These are phyloP conservation scores for Ophiocordyceps camponoti-leonardi DNA, from an alignment of 2,329 filamentous ascomycete genomes.

Conservation along the genomic window DNA sequence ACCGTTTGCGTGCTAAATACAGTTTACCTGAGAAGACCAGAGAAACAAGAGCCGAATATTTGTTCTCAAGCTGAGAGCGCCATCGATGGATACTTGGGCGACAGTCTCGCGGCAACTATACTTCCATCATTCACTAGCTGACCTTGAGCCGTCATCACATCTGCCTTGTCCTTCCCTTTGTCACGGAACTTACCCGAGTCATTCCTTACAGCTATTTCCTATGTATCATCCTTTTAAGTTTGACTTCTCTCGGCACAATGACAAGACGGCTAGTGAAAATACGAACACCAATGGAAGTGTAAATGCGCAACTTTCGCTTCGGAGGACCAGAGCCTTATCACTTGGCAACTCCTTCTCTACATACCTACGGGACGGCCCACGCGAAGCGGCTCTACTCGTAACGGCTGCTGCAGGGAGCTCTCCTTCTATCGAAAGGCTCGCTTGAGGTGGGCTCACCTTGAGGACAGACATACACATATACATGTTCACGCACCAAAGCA, in stretches of 20 bases:
- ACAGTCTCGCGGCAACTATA: constrained; percentile 1
- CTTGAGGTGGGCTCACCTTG: not conserved
- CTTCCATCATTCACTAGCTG: constrained; percentile 2
- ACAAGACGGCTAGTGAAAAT: not conserved
- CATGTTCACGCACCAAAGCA: not conserved
- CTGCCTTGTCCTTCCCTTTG: not conserved
- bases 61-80: not conserved
- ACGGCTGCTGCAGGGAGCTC: not conserved
- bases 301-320: not conserved
- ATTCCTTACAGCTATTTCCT: constrained; percentile 16
- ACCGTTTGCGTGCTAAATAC: not conserved
- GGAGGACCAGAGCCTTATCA: too few relatives aligned
- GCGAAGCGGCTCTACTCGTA: too few relatives aligned
- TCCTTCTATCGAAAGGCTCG: not conserved
- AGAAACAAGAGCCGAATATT: not conserved
- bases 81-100: constrained; percentile 1
- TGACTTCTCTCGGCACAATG: not conserved
- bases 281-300: not conserved
- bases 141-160: constrained; percentile 1
- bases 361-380: too few relatives aligned
- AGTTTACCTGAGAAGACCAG: not conserved
- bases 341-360: too few relatives aligned
- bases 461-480: too few relatives aligned
- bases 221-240: constrained; percentile 1
- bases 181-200: constrained; percentile 13